These are phyloP conservation scores for Coemansia sp. DNA, from an alignment of 192 early-diverging fungal genomes.

Conservation along the genomic window DNA sequence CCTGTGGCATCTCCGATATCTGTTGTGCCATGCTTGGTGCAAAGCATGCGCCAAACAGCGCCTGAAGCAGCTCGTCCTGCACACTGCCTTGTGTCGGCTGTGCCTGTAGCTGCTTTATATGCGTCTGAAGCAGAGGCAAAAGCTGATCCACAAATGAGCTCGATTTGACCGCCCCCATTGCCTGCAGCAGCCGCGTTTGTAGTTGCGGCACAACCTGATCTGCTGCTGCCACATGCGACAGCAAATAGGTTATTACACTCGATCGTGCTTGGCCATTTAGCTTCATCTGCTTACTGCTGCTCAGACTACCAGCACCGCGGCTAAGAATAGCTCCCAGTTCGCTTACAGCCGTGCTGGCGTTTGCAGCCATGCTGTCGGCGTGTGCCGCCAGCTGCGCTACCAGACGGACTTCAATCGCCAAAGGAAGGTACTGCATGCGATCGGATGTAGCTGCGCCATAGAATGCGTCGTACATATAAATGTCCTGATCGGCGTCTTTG, in stretches of 20 bases:
- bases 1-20: conserved; percentile 4
- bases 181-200: conserved; percentile 22
- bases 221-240: conserved; percentile 56
- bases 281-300: conserved; percentile 11
- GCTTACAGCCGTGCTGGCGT: conserved; percentile 33
- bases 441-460: conserved; percentile 52
- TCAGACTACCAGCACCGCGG: conserved; percentile 19
- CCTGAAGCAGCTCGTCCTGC: conserved; percentile 26
- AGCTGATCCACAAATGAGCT: conserved; percentile 27
- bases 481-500: conserved; percentile 16
- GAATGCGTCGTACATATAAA: conserved; percentile 60
- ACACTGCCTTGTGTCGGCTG: conserved; percentile 14
- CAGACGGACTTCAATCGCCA: conserved; percentile 48
- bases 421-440: conserved; percentile 59
- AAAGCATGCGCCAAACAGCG: conserved; percentile 30
- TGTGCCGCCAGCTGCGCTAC: conserved; percentile 45
- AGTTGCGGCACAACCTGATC: conserved; percentile 43
- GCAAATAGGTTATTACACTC: conserved; percentile 49
- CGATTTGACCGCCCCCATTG: conserved; percentile 13
- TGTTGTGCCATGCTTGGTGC: conserved; percentile 11
- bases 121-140: conserved; percentile 19
- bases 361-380: conserved; percentile 16
- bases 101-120: conserved; percentile 12
- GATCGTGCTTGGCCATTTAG: conserved; percentile 39
- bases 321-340: conserved; percentile 47